Conservation (phyloP, 2,329 filamentous ascomycete genomes). For the Aureobasidium sp. region DNA sequence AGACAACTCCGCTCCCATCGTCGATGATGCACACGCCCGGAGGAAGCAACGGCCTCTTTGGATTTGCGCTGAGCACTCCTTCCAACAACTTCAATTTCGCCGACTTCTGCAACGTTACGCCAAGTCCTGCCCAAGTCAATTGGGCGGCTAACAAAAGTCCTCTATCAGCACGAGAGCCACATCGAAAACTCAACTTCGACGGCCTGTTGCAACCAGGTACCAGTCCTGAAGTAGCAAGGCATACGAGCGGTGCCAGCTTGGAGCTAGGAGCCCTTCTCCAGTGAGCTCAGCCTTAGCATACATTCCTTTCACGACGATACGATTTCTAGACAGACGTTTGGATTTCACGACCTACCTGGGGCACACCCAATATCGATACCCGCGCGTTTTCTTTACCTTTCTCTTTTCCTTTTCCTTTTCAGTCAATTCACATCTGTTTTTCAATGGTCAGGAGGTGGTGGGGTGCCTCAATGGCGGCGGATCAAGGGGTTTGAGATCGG, state of each 20-base stretch:
- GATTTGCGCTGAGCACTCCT: constrained; percentile 64
- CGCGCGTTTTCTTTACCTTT: not conserved
- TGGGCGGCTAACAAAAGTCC: constrained; percentile 69
- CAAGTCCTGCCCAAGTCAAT: constrained; percentile 81
- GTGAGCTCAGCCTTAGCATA: not conserved
- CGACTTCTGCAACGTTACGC: constrained; percentile 96
- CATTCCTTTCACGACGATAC: constrained; percentile 14
- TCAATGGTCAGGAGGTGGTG: not conserved
- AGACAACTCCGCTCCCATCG: constrained; percentile 58
- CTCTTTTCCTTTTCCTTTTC: not conserved
- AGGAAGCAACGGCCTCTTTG: constrained; percentile 52
- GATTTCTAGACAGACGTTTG: constrained; percentile 5
- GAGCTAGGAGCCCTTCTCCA: constrained; percentile 45
- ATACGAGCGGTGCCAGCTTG: constrained; percentile 49
- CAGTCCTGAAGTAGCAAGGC: constrained; percentile 30
- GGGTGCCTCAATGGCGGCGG: not conserved
- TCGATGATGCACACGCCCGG: constrained; percentile 87
- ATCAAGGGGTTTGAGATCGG: not conserved
- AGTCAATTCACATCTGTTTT: constrained; percentile 6
- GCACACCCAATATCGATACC: constrained; percentile 12
- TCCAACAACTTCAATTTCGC: constrained; percentile 85
- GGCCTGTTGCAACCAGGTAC: constrained; percentile 54
- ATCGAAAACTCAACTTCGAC: constrained; percentile 77
- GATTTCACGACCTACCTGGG: constrained; percentile 12
- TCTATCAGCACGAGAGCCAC: constrained; percentile 57